These are phyloP conservation scores for Cystobasidium slooffiae DNA, from an alignment of 1,284 basidiomycete genomes.

Conservation along the genomic window DNA sequence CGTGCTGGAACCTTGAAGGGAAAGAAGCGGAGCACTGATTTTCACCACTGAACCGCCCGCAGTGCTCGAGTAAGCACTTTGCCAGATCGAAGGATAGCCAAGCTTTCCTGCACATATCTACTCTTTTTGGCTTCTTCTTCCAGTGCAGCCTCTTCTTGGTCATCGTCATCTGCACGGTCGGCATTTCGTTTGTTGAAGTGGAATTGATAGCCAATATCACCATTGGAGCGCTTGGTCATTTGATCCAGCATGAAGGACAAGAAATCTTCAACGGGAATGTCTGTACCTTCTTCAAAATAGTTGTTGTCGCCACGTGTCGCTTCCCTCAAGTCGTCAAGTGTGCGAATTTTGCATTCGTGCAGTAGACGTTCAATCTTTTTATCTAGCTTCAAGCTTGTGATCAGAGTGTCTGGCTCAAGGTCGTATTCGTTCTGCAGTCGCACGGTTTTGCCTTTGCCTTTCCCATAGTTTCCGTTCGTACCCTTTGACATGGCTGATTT, in stretches of 20 bases:
- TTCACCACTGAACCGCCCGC: too few relatives aligned
- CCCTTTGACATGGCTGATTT: too few relatives aligned
- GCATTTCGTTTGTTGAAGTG: not conserved
- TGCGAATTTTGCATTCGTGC: not conserved
- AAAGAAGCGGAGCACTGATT: too few relatives aligned
- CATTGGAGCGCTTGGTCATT: not conserved
- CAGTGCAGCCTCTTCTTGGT: not conserved
- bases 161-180: not conserved
- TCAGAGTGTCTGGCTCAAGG: not conserved
- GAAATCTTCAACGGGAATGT: slow-evolving; percentile 4
- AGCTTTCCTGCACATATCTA: too few relatives aligned
- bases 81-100: too few relatives aligned
- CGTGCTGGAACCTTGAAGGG: too few relatives aligned
- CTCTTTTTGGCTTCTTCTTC: not conserved
- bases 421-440: not conserved
- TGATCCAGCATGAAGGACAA: not conserved
- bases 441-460: not conserved
- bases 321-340: not conserved
- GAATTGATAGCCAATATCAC: not conserved
- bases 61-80: too few relatives aligned
- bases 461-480: not conserved
- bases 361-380: not conserved
- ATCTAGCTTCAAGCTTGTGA: not conserved
- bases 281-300: not conserved
- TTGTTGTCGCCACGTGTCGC: not conserved